A percentile compares a stretch with the other conserved stretches of the same genome.
Evolutionary conservation across 202 grass and related monocot genomes (phyloP).

Genomic region (Zizania palustris): DNA sequence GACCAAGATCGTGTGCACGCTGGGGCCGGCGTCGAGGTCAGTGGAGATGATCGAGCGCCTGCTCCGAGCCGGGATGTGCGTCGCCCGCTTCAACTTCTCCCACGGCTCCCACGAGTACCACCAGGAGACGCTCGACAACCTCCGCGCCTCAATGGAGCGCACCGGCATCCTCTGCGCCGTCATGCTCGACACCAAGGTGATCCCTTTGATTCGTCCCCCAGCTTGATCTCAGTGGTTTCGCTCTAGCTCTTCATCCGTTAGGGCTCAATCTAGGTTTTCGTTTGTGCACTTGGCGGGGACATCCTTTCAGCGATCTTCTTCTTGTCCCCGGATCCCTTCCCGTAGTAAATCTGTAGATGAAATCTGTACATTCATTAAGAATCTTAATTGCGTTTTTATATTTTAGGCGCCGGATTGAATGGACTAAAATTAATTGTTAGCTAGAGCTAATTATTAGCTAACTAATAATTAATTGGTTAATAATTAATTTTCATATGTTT

Average conservation of each 20-base stretch:
- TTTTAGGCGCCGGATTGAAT: too few relatives aligned
- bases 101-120: conserved; percentile 91
- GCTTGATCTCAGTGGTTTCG: neutral
- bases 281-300: neutral
- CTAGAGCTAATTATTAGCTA: too few relatives aligned
- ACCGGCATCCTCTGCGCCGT: conserved; percentile 78
- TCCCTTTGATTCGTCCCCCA: neutral
- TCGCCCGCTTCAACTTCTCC: conserved; percentile 88
- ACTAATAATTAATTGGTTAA: too few relatives aligned
- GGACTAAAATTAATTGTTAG: too few relatives aligned
- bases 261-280: neutral
- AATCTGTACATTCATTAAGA: neutral
- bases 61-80: conserved; percentile 78
- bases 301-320: neutral
- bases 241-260: neutral
- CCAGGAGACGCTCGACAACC: conserved; percentile 82
- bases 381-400: neutral
- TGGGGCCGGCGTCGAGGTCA: conserved; percentile 82
- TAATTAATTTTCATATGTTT: too few relatives aligned
- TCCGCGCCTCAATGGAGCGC: conserved; percentile 61
- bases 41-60: conserved; percentile 77
- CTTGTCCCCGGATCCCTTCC: neutral
- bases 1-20: conserved; percentile 95
- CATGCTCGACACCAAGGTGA: conserved; percentile 84
- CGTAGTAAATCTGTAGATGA: neutral